Evolutionary conservation across 2,329 filamentous ascomycete species (phyloP), one percentile per base, ranked within the genome.

Genomic region (Monosporascus sp.): DNA sequence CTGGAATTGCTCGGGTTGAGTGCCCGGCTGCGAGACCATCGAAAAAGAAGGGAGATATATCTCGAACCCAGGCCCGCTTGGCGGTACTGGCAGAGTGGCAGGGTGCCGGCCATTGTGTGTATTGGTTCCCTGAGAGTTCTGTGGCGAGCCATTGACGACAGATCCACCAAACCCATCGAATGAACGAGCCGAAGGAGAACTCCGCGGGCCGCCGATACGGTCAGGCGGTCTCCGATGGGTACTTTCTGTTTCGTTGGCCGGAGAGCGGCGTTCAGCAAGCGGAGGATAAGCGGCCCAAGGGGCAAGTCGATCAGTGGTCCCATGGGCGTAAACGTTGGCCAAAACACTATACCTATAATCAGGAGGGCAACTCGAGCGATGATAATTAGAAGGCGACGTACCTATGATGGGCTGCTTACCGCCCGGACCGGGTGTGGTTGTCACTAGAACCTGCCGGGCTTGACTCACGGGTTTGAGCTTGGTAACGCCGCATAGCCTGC

Each of bases 211-310:
- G 11, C 61, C 61, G 47, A 62, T 60, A 18, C 66, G 65, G 42
- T 62, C 54, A 20, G 65, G 65, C 46, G 60, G 56, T 48, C 68
- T 62, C 34, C 66, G 64, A 39, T 66, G 64, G 25, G 55, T 56
- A 17, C 67, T 64, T 39, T 60, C 56, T 38, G 53, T 44, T 11
- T 69, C 65, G 31, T 48, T 54, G 3, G 63, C 58, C 15, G 67
- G 67, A 42, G 68, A 68, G 20, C 60, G 63, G 42, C 64, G 63
- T 39, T 63, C 63, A 11, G 52, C 22, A 41, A 52, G 18, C 5
- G 52, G 24, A 44, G 53, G 18, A 20, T 42, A 42, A 18, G 39
- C 25, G 37, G 34, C 9, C 47, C 37, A 38, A 22, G 47, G 20
- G 31, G 31, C n/a, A 9, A 42, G 39, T 14, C 39, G 39, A 24